Conservation (phyloP, 371 early-diverging fungal species). For the Dipsacomyces acuminosporus region DNA sequence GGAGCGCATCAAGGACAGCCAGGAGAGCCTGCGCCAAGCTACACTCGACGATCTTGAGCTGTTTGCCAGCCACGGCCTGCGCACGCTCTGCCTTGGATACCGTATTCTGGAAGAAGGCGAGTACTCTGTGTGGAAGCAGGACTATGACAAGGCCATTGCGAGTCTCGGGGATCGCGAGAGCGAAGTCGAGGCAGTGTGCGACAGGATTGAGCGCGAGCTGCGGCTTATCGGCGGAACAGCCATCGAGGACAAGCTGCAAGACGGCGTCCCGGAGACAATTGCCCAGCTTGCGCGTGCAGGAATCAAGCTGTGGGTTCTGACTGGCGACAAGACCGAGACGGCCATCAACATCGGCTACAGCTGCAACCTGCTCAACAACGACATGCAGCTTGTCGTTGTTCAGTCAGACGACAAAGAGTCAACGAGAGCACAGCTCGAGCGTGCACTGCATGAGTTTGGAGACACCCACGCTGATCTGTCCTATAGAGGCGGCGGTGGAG, state of each 20-base stretch:
- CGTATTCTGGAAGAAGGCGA: slow-evolving; percentile 69
- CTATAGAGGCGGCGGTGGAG: slow-evolving; percentile 29
- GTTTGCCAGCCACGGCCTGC: slow-evolving; percentile 75
- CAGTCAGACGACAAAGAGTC: slow-evolving; percentile 55
- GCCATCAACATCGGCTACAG: slow-evolving; percentile 81
- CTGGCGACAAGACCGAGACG: slow-evolving; percentile 90
- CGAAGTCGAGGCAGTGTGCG: slow-evolving; percentile 62
- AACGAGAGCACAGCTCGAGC: slow-evolving; percentile 55
- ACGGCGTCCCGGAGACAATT: slow-evolving; percentile 80
- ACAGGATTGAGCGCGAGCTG: slow-evolving; percentile 68
- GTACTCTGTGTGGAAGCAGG: slow-evolving; percentile 55
- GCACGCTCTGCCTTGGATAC: slow-evolving; percentile 77
- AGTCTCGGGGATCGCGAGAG: slow-evolving; percentile 67
- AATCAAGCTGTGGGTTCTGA: slow-evolving; percentile 92
- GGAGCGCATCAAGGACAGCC: slow-evolving; percentile 60
- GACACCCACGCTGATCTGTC: slow-evolving; percentile 35
- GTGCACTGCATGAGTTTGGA: slow-evolving; percentile 50
- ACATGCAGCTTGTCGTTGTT: slow-evolving; percentile 69
- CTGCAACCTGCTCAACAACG: slow-evolving; percentile 64
- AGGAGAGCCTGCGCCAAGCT: slow-evolving; percentile 54
- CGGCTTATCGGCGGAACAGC: slow-evolving; percentile 83
- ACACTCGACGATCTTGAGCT: slow-evolving; percentile 72
- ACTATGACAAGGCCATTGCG: slow-evolving; percentile 61
- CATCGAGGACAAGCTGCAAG: slow-evolving; percentile 90
- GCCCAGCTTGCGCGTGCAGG: slow-evolving; percentile 72